phyloP scores from a whole-genome alignment of 2,329 filamentous ascomycete genomes.

The Claviceps purpurea region DNA sequence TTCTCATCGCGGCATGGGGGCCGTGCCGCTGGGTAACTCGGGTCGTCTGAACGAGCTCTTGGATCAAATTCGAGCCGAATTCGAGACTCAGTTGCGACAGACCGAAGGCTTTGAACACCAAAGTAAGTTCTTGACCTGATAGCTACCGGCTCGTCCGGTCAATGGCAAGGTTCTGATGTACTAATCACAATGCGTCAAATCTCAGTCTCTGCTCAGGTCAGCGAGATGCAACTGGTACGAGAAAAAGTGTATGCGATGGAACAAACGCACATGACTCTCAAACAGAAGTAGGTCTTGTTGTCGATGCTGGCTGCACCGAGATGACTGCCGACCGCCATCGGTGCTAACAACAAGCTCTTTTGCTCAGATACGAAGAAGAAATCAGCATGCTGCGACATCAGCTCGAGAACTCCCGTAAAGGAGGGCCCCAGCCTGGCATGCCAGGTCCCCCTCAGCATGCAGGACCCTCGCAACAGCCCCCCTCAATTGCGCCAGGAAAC shows the following conservation, averaged over 20 bases:
- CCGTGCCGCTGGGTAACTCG: slow-evolving; percentile 43
- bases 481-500: slow-evolving; percentile 80
- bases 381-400: slow-evolving; percentile 76
- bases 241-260: slow-evolving; percentile 91
- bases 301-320: background rate
- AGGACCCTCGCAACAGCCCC: slow-evolving; percentile 70
- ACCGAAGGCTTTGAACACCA: slow-evolving; percentile 85
- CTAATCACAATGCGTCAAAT: background rate
- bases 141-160: background rate
- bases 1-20: slow-evolving; percentile 73
- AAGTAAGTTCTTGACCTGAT: slow-evolving; percentile 47
- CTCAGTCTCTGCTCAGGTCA: slow-evolving; percentile 75
- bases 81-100: slow-evolving; percentile 70
- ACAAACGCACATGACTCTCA: slow-evolving; percentile 75
- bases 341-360: slow-evolving; percentile 5
- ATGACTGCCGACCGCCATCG: slow-evolving; percentile 2
- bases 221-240: slow-evolving; percentile 88
- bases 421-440: slow-evolving; percentile 43
- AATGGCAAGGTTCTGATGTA: background rate
- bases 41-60: slow-evolving; percentile 79
- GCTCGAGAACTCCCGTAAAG: slow-evolving; percentile 61
- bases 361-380: slow-evolving; percentile 78
- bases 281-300: slow-evolving; percentile 61
- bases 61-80: slow-evolving; percentile 81
- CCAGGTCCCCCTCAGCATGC: slow-evolving; percentile 60